Evolutionary conservation across 1,139 yeast genomes (phyloP).

Genomic region (Kodamaea arcana): DNA sequence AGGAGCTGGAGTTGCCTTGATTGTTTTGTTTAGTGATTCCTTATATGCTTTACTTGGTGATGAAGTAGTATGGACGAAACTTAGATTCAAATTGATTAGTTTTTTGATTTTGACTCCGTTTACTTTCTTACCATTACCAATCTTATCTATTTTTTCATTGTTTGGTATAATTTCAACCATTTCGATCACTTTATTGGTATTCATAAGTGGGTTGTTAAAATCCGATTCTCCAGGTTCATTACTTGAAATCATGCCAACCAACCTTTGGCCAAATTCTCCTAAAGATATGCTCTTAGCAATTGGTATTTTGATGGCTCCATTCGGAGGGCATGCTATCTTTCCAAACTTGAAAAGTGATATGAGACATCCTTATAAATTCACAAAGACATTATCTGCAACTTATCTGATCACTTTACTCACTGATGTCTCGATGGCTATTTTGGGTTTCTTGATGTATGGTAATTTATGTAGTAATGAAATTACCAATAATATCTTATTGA

Average conservation of each 20-base stretch:
- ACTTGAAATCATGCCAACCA: constrained; percentile 40
- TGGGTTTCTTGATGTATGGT: constrained; percentile 91
- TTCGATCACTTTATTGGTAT: constrained; percentile 38
- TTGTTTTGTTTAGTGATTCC: constrained; percentile 55
- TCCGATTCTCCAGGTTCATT: constrained; percentile 42
- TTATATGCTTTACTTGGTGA: constrained; percentile 41
- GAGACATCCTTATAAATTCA: constrained; percentile 50
- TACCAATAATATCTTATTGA: constrained; percentile 67
- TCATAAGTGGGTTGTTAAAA: constrained; percentile 38
- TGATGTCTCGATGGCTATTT: constrained; percentile 70
- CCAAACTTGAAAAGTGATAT: constrained; percentile 57
- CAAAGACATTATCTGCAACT: constrained; percentile 32
- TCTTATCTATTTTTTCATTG: constrained; percentile 41
- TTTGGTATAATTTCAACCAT: constrained; percentile 45
- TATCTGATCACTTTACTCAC: constrained; percentile 60
- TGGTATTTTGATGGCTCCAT: constrained; percentile 59
- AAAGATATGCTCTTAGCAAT: constrained; percentile 45
- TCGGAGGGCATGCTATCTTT: constrained; percentile 61
- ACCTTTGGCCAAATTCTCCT: constrained; percentile 41
- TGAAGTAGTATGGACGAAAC: constrained; percentile 35
- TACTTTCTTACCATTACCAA: constrained; percentile 42
- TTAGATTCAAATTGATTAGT: constrained; percentile 34
- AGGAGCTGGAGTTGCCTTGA: constrained; percentile 55
- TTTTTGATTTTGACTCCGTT: constrained; percentile 45
- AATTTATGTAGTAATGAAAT: constrained; percentile 70